Conservation (phyloP, 2,329 filamentous ascomycete genomes). For the Falciphora oryzae region DNA sequence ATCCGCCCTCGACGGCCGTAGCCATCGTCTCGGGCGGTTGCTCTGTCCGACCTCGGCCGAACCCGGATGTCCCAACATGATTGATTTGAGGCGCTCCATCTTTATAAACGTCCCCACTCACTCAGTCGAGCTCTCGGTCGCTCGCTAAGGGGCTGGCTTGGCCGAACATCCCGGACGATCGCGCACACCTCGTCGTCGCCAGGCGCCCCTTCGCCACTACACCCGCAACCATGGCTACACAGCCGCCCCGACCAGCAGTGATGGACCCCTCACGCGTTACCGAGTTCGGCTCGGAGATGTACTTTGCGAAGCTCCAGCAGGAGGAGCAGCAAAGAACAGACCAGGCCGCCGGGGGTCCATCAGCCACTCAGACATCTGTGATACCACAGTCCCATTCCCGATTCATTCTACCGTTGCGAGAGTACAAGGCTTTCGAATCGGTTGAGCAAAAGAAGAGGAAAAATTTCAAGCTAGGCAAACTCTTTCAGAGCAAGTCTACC, state of each 20-base stretch:
- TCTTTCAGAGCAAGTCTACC: background rate
- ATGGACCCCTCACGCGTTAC: conserved; percentile 61
- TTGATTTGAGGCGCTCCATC: conserved; percentile 14
- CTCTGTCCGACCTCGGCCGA: background rate
- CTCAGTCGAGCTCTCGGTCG: conserved; percentile 12
- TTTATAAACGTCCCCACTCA: conserved; percentile 17
- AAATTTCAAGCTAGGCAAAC: conserved; percentile 14
- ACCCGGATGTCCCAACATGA: conserved; percentile 28
- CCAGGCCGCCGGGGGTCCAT: conserved; percentile 15
- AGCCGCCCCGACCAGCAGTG: conserved; percentile 22
- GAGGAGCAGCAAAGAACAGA: conserved; percentile 37
- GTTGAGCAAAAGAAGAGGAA: conserved; percentile 33
- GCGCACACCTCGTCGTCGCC: background rate
- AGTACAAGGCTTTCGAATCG: conserved; percentile 28
- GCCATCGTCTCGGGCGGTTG: conserved; percentile 8
- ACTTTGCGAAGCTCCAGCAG: conserved; percentile 56
- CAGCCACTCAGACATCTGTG: conserved; percentile 21
- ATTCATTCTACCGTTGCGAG: conserved; percentile 46
- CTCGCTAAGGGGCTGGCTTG: conserved; percentile 16
- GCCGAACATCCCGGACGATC: background rate
- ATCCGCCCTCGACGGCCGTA: background rate
- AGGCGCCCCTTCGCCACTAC: background rate
- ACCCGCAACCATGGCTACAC: conserved; percentile 15
- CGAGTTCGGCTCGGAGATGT: conserved; percentile 61
- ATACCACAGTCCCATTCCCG: conserved; percentile 23